A percentile compares a stretch with the other conserved stretches of the same genome.
Evolutionary conservation across 495 filamentous ascomycete genomes (phyloP).

Genomic region (Annulohypoxylon nitens): DNA sequence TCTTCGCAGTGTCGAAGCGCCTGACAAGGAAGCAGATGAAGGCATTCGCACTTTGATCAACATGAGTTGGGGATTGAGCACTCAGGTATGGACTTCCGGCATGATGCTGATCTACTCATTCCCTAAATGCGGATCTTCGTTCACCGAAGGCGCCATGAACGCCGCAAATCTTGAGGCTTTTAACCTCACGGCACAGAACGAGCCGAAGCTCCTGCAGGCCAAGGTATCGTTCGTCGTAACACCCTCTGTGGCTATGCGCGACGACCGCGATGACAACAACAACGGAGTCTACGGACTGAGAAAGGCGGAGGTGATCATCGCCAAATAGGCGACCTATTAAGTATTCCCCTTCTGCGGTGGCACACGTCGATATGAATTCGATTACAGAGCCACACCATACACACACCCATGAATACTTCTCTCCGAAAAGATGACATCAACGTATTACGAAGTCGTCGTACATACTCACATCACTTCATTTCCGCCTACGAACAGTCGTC

Average conservation of each 20-base stretch:
- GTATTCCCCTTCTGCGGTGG: background rate
- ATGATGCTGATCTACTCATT: conserved; percentile 54
- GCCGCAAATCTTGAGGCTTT: conserved; percentile 44
- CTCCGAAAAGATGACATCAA: background rate
- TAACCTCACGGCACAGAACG: conserved; percentile 17
- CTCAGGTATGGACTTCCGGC: conserved; percentile 51
- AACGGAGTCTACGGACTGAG: conserved; percentile 40
- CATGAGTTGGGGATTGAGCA: conserved; percentile 49
- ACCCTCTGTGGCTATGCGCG: conserved; percentile 53
- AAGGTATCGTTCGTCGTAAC: conserved; percentile 55
- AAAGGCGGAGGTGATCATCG: conserved; percentile 50
- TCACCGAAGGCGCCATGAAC: conserved; percentile 45
- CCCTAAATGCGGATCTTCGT: conserved; percentile 50
- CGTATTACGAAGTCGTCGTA: background rate
- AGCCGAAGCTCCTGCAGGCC: conserved; percentile 50
- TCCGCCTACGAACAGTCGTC: conserved; percentile 9
- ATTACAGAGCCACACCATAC: background rate
- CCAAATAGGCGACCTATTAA: conserved; percentile 33
- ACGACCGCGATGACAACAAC: conserved; percentile 45
- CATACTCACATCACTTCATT: background rate
- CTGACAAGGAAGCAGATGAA: conserved; percentile 23
- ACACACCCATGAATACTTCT: background rate
- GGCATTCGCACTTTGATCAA: conserved; percentile 40
- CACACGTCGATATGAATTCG: background rate
- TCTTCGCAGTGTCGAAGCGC: conserved; percentile 19